These are phyloP conservation scores for Starmerella potacharoeniae DNA, from an alignment of 805 yeast species.

Conservation along the genomic window DNA sequence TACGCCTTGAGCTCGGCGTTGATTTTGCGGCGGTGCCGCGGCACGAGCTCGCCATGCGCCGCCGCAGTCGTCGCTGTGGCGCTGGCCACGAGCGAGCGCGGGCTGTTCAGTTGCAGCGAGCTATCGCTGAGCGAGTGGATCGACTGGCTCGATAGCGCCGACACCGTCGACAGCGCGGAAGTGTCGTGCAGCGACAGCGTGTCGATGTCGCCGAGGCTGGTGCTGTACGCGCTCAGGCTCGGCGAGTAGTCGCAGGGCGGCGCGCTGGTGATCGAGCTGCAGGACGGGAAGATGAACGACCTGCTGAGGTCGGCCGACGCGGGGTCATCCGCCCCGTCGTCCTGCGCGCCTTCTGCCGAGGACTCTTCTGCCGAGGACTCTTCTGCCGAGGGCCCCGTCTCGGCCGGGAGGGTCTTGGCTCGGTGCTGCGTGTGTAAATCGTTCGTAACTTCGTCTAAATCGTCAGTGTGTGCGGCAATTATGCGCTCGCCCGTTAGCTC, in stretches of 20 bases:
- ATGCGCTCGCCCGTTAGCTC: too few relatives aligned
- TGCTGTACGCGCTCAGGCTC: not conserved
- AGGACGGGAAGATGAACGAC: not conserved
- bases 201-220: not conserved
- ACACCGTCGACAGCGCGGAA: not conserved
- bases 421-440: too few relatives aligned
- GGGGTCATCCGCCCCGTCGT: too few relatives aligned
- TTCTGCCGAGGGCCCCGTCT: too few relatives aligned
- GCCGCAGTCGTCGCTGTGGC: not conserved
- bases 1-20: not conserved
- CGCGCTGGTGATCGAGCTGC: not conserved
- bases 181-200: not conserved
- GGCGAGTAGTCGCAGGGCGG: not conserved
- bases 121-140: not conserved
- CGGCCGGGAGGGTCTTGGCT: too few relatives aligned
- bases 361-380: too few relatives aligned
- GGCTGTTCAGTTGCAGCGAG: not conserved
- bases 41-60: not conserved
- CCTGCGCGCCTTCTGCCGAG: too few relatives aligned
- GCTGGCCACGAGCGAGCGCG: not conserved
- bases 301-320: not conserved
- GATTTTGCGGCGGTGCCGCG: not conserved
- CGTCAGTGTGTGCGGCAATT: too few relatives aligned
- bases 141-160: not conserved
- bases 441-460: too few relatives aligned